Evolutionary conservation across 257 asterid species (phyloP), one percentile per base, ranked within the genome.

Genomic region (Linaria vulgaris): DNA sequence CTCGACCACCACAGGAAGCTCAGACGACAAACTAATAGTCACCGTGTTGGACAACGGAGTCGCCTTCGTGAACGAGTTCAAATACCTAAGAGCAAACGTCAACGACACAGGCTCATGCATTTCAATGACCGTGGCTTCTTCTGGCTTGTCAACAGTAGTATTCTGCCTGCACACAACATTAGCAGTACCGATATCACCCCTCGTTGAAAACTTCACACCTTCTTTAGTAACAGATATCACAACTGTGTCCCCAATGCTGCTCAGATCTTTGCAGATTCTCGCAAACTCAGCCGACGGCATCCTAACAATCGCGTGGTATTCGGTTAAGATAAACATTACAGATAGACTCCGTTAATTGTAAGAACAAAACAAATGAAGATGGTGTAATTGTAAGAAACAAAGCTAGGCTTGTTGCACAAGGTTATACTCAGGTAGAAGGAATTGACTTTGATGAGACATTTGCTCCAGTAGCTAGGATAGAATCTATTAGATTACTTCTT

Each of bases 191-290:
- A 88, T 88, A 69, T 88, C 98, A 51, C 96, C 96, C 62, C 96
- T 84, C 3, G 96, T 88, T 9, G 98, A 91, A 82, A 91, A 91
- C 66, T 86, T 91, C 1, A 91, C 98, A 3, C 98, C 98, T 78
- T 91, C 98, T 81, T 91, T 91, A 0, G 96, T 91, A 30, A 91
- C 98, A 53, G 96, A 88, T 54, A 91, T 91, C 56, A 88, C 95
- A 80, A 88, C 98, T 88, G 90, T 76, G 63, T 83, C 90, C 34
- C 90, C 90, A 74, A 83, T 78, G 57, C 83, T 83, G 63, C 90
- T 83, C 16, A 83, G 87, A 72, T 83, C 85, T 64, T 74, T 83
- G n/a, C 90, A 83, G 13, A 80, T 83, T 66, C 87, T 80, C 16
- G 80, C 75, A 67, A 83, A 83, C 69, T 80, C 90, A 1, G 81